phyloP scores from a whole-genome alignment of 768 basidiomycete species.

The Suillus plorans region DNA sequence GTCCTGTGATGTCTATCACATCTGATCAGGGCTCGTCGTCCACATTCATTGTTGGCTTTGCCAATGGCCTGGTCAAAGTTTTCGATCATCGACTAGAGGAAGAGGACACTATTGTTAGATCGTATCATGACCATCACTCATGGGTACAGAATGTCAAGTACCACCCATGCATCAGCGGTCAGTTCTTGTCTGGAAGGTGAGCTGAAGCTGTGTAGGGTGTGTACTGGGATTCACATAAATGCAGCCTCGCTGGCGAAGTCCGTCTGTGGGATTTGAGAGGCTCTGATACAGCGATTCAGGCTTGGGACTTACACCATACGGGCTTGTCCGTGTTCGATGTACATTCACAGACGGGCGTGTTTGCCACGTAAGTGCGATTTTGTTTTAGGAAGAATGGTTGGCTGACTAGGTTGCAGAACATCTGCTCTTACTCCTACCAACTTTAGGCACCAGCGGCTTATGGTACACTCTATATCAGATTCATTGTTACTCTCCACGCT shows the following conservation, averaged over 20 bases:
- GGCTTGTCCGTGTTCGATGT: conserved; percentile 87
- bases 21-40: conserved; percentile 77
- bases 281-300: conserved; percentile 53
- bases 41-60: conserved; percentile 88
- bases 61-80: conserved; percentile 84
- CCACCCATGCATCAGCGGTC: conserved; percentile 65
- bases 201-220: conserved; percentile 15
- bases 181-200: conserved; percentile 86
- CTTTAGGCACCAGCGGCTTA: conserved; percentile 66
- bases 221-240: conserved; percentile 3
- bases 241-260: conserved; percentile 84
- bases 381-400: not conserved
- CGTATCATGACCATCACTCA: conserved; percentile 73
- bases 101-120: conserved; percentile 78
- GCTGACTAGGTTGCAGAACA: conserved; percentile 36
- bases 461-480: conserved; percentile 55
- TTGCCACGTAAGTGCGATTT: conserved; percentile 67
- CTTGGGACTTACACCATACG: conserved; percentile 63
- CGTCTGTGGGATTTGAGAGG: conserved; percentile 89
- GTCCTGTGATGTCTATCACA: conserved; percentile 82
- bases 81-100: conserved; percentile 90
- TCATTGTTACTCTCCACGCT: conserved; percentile 41
- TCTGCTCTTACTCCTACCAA: conserved; percentile 59
- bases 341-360: conserved; percentile 79
- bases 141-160: conserved; percentile 93